Conservation (phyloP, 306 rosid genomes). For the Pyrus communis region DNA sequence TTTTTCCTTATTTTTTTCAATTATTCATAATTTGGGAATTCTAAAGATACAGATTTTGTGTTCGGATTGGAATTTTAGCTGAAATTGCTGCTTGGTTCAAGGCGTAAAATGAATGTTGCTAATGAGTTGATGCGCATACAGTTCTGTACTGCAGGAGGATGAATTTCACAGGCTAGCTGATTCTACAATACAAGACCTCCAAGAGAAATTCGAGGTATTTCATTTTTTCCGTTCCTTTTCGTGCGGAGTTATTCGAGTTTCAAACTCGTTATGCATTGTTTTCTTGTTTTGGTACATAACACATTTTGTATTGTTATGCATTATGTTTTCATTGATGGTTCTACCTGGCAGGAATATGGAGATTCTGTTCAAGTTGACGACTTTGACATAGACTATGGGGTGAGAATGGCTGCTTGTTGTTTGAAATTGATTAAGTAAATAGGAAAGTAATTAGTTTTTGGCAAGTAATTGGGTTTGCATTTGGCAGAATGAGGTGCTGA, state of each 20-base stretch:
- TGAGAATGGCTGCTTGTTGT: slow-evolving; percentile 26
- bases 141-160: slow-evolving; percentile 70
- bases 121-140: slow-evolving; percentile 40
- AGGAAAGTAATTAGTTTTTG: background rate
- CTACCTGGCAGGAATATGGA: slow-evolving; percentile 59
- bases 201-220: slow-evolving; percentile 77
- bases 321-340: background rate
- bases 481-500: slow-evolving; percentile 74
- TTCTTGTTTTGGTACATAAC: background rate
- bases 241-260: background rate
- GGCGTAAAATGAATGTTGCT: slow-evolving; percentile 23
- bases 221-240: background rate
- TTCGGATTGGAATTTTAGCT: background rate
- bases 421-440: background rate
- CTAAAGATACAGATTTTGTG: background rate
- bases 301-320: background rate
- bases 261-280: background rate
- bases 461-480: slow-evolving; percentile 9
- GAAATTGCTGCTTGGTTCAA: background rate
- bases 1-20: background rate
- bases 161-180: slow-evolving; percentile 70
- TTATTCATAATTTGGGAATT: background rate
- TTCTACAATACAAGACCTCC: slow-evolving; percentile 64
- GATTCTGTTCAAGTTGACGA: slow-evolving; percentile 68
- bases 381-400: slow-evolving; percentile 90